A percentile compares a stretch with the other conserved stretches of the same genome.
Evolutionary conservation across 2,329 filamentous ascomycete genomes (phyloP).

Genomic region (Teratosphaeria nubilosa): DNA sequence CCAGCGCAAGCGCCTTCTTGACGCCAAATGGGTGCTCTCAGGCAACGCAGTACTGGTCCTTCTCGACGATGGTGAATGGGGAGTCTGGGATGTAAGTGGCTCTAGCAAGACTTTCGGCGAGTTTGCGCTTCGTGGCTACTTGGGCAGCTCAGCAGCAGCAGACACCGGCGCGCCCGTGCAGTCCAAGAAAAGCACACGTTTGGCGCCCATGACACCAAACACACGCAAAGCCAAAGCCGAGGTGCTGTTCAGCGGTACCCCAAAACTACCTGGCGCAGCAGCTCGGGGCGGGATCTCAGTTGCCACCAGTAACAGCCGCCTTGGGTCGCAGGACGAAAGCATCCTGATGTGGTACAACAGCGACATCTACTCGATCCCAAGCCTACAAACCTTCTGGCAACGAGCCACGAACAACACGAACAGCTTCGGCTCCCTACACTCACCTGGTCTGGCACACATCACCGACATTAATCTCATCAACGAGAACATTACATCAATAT

Average conservation of each 20-base stretch:
- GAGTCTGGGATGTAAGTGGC: slow-evolving; percentile 36
- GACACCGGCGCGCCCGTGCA: slow-evolving; percentile 13
- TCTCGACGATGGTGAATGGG: slow-evolving; percentile 43
- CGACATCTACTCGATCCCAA: slow-evolving; percentile 36
- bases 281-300: slow-evolving; percentile 35
- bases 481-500: slow-evolving; percentile 34
- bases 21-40: slow-evolving; percentile 37
- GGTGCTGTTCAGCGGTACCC: slow-evolving; percentile 33
- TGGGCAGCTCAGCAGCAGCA: slow-evolving; percentile 15
- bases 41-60: slow-evolving; percentile 38
- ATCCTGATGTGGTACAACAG: slow-evolving; percentile 37
- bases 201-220: slow-evolving; percentile 43
- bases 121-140: slow-evolving; percentile 21
- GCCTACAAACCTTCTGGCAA: slow-evolving; percentile 35
- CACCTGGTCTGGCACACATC: slow-evolving; percentile 32
- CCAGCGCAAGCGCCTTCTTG: slow-evolving; percentile 38
- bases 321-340: slow-evolving; percentile 32
- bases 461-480: slow-evolving; percentile 32
- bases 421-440: slow-evolving; percentile 29
- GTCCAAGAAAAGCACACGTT: slow-evolving; percentile 14
- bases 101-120: slow-evolving; percentile 14
- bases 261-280: slow-evolving; percentile 21
- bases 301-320: slow-evolving; percentile 20
- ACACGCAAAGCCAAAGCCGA: slow-evolving; percentile 38
- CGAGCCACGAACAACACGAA: slow-evolving; percentile 26